Percentiles rank a stretch among this genome's conserved stretches.
phyloP scores from a whole-genome alignment of 495 filamentous ascomycete genomes.

The Penicillium diatomitis region DNA sequence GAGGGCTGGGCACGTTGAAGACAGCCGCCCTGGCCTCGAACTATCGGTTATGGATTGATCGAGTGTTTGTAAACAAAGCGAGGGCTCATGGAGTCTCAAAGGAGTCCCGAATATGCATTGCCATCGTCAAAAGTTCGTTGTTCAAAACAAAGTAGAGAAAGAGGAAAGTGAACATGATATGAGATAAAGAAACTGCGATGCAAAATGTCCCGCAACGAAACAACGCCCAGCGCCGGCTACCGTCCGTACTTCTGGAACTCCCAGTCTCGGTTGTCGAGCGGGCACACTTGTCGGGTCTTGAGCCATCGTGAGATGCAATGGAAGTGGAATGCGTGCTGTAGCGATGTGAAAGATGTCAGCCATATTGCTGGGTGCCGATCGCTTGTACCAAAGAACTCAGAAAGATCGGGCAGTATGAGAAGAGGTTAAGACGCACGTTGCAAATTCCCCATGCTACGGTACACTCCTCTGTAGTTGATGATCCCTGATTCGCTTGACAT shows the following conservation, averaged over 20 bases:
- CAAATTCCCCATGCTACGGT: conserved; percentile 99
- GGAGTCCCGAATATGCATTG: no score
- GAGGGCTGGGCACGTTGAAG: no score
- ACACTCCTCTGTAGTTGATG: conserved; percentile 93
- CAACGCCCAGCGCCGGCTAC: conserved; percentile 26
- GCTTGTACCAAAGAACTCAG: no score
- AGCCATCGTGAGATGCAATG: conserved; percentile 99
- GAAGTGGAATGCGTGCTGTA: conserved; percentile 97
- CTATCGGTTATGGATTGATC: no score
- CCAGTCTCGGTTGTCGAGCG: conserved; percentile 97
- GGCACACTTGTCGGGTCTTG: conserved; percentile 98
- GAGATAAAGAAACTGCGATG: no score
- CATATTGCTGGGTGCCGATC: neutral
- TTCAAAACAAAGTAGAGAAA: no score
- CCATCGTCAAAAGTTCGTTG: no score
- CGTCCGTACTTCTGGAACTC: conserved; percentile 99
- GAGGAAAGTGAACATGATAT: no score
- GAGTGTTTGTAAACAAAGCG: no score
- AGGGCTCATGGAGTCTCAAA: no score
- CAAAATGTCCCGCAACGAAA: neutral
- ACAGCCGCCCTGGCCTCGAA: no score
- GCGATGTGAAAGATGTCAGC: neutral
- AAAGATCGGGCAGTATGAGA: no score
- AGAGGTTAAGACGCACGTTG: conserved; percentile 57
- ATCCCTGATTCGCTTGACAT: conserved; percentile 99